phyloP scores from a whole-genome alignment of 306 rosid genomes.

The Acmispon strigosus region DNA sequence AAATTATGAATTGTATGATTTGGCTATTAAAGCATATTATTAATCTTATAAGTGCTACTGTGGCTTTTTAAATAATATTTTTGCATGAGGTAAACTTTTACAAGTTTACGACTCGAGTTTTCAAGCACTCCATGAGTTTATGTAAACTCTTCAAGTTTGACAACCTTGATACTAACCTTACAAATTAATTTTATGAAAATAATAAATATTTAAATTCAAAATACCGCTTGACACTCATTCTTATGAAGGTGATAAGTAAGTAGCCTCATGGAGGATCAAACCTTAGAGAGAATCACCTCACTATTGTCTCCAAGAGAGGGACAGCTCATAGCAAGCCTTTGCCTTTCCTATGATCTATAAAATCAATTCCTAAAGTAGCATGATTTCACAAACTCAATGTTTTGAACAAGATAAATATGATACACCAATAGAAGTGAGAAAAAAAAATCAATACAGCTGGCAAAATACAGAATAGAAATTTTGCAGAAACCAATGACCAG shows the following conservation, averaged over 20 bases:
- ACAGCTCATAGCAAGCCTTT: not conserved
- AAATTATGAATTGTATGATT: no score
- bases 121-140: no score
- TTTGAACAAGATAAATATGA: not conserved
- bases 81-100: no score
- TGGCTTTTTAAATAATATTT: no score
- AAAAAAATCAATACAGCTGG: not conserved
- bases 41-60: no score
- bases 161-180: not conserved
- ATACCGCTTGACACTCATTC: not conserved
- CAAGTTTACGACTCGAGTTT: no score
- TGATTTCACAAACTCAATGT: not conserved
- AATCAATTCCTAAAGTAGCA: not conserved
- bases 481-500: not conserved
- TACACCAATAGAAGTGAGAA: not conserved
- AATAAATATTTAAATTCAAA: not conserved
- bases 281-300: not conserved
- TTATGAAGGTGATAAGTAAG: not conserved
- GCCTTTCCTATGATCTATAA: not conserved
- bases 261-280: constrained; percentile 1
- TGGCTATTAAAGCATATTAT: no score
- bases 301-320: not conserved
- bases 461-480: constrained; percentile 1
- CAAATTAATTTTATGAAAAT: not conserved
- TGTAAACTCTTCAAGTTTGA: no score